A percentile compares a stretch with the other conserved stretches of the same genome.
Evolutionary conservation across 1,139 yeast genomes (phyloP).

Genomic region (Magnusiomyces ingens): DNA sequence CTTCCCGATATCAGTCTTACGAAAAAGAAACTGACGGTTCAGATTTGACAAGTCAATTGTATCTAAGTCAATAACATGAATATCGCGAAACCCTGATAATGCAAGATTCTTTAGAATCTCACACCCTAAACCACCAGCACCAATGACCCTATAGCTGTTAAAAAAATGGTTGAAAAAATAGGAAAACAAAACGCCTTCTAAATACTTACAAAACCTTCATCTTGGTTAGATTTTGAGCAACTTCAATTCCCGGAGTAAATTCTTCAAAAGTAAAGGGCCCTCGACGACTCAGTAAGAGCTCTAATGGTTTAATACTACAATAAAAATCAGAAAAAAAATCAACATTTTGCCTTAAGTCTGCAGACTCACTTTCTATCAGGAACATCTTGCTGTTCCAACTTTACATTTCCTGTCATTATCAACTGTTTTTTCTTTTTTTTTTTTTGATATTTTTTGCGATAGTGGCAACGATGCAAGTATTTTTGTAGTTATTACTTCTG

Average conservation of each 20-base stretch:
- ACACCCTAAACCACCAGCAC: conserved; percentile 97
- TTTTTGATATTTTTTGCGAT: too few relatives aligned
- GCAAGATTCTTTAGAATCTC: conserved; percentile 84
- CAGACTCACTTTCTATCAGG: too few relatives aligned
- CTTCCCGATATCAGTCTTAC: conserved; percentile 65
- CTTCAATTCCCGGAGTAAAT: conserved; percentile 32
- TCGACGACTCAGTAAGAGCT: conserved; percentile 27
- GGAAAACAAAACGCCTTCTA: background rate
- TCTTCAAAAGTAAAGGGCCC: conserved; percentile 38
- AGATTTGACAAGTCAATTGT: conserved; percentile 85
- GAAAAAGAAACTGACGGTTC: conserved; percentile 82
- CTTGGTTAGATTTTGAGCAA: conserved; percentile 24
- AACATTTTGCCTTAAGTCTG: too few relatives aligned
- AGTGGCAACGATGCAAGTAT: too few relatives aligned
- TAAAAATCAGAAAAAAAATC: background rate
- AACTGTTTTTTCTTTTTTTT: too few relatives aligned
- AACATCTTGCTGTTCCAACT: too few relatives aligned
- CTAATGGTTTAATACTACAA: conserved; percentile 19
- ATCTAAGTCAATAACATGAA: conserved; percentile 91
- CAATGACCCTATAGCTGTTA: conserved; percentile 41
- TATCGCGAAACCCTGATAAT: conserved; percentile 62
- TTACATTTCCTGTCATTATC: too few relatives aligned
- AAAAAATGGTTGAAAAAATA: background rate
- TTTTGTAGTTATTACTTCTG: too few relatives aligned
- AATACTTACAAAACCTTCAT: conserved; percentile 33